These are phyloP conservation scores for Ceratobasidium sp. DNA, from an alignment of 1,284 basidiomycete species.

Conservation along the genomic window DNA sequence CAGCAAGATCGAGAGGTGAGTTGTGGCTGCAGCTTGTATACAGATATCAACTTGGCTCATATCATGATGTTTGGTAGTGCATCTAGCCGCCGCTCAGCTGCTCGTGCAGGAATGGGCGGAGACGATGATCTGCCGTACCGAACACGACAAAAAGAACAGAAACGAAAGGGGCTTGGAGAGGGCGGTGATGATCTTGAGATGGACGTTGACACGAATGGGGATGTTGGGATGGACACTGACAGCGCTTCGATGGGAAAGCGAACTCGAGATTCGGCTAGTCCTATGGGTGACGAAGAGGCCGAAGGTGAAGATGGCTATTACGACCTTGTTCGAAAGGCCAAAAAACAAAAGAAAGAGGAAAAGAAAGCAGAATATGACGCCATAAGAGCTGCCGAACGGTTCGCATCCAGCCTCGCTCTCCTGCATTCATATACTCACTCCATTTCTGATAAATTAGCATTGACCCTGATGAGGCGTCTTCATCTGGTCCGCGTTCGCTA, in stretches of 20 bases:
- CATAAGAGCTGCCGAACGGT: constrained; percentile 69
- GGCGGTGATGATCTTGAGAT: constrained; percentile 67
- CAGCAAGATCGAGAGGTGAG: constrained; percentile 72
- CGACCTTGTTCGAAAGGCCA: constrained; percentile 79
- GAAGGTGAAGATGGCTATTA: constrained; percentile 77
- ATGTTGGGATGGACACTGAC: constrained; percentile 53
- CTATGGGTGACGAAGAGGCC: constrained; percentile 50
- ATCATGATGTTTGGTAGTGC: neutral
- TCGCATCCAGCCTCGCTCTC: constrained; percentile 45
- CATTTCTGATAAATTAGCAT: constrained; percentile 55
- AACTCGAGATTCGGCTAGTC: constrained; percentile 11
- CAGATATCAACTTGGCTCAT: neutral
- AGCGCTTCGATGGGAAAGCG: constrained; percentile 37
- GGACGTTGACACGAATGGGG: constrained; percentile 62
- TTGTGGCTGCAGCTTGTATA: neutral
- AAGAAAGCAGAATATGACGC: constrained; percentile 85
- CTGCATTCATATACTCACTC: neutral
- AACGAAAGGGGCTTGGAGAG: constrained; percentile 58
- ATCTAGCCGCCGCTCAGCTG: constrained; percentile 56
- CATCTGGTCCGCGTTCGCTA: constrained; percentile 80
- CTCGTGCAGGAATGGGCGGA: constrained; percentile 59
- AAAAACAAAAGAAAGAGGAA: constrained; percentile 73
- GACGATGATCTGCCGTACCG: constrained; percentile 91
- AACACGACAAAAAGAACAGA: constrained; percentile 66
- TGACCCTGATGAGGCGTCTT: constrained; percentile 56